Conservation (phyloP, 352 stramenopile species). For the Pythium scleroteichum region DNA sequence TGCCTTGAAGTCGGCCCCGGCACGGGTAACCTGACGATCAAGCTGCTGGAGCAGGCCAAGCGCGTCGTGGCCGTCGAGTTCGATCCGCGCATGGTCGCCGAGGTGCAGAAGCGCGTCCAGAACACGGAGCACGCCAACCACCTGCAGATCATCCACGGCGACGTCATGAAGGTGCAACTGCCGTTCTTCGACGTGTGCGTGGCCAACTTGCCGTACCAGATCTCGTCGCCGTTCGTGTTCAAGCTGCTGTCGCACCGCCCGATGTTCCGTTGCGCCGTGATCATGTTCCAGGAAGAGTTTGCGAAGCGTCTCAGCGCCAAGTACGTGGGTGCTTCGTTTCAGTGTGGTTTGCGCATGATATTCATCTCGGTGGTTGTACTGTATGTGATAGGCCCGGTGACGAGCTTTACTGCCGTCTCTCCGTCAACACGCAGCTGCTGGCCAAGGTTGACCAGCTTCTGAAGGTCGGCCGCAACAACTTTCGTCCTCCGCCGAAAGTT, state of each 20-base stretch:
- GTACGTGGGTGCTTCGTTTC: slow-evolving; percentile 25
- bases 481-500: slow-evolving; percentile 97
- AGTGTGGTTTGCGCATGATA: neutral
- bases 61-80: slow-evolving; percentile 98
- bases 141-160: slow-evolving; percentile 98
- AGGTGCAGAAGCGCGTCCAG: slow-evolving; percentile 98
- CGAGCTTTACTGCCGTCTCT: slow-evolving; percentile 97
- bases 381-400: slow-evolving; percentile 76
- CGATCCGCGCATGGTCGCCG: slow-evolving; percentile 98
- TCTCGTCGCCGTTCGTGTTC: slow-evolving; percentile 98
- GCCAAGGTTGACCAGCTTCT: slow-evolving; percentile 98
- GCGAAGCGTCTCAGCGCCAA: slow-evolving; percentile 97
- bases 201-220: slow-evolving; percentile 99
- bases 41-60: slow-evolving; percentile 97
- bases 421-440: slow-evolving; percentile 98
- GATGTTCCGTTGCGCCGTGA: slow-evolving; percentile 98
- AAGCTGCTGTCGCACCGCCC: slow-evolving; percentile 97
- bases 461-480: slow-evolving; percentile 99
- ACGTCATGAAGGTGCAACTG: slow-evolving; percentile 98
- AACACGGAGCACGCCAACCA: slow-evolving; percentile 94
- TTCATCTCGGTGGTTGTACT: too few species aligned
- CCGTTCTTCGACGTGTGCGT: slow-evolving; percentile 99
- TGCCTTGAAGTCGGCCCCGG: slow-evolving; percentile 97
- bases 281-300: slow-evolving; percentile 99
- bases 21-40: slow-evolving; percentile 99